A percentile compares a stretch with the other conserved stretches of the same genome.
Evolutionary conservation across 768 basidiomycete species (phyloP).

Genomic region (Brasilioporus rufonigricans): DNA sequence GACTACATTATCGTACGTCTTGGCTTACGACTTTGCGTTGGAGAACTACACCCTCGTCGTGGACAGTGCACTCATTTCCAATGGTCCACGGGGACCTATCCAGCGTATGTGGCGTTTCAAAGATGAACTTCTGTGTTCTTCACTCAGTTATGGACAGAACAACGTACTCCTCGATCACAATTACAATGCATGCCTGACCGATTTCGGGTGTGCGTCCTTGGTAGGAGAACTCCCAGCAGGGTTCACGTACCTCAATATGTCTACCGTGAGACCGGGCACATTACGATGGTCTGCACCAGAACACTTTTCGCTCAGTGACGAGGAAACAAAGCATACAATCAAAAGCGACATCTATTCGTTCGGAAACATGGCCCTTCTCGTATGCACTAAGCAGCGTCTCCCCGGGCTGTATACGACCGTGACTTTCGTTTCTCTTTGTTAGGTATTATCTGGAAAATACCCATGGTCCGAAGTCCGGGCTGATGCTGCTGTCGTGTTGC

Average conservation of each 20-base stretch:
- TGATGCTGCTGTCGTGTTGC: neutral
- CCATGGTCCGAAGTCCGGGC: neutral
- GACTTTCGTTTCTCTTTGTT: neutral
- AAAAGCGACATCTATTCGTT: slow-evolving; percentile 3
- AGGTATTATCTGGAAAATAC: neutral
- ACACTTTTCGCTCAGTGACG: neutral
- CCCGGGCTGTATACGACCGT: neutral
- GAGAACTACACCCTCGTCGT: neutral
- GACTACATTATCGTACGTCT: neutral
- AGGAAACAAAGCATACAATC: neutral
- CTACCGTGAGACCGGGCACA: slow-evolving; percentile 2
- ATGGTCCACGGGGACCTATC: neutral
- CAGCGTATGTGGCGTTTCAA: neutral
- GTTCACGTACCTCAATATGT: neutral
- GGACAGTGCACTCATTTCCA: neutral
- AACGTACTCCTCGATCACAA: neutral
- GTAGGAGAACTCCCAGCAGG: neutral
- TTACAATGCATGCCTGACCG: neutral
- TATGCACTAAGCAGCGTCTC: neutral
- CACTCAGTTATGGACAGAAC: neutral
- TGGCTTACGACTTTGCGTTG: neutral
- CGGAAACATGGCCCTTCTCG: neutral
- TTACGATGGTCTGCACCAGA: slow-evolving; percentile 6
- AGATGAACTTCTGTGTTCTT: neutral
- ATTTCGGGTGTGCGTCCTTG: neutral